Percentiles rank a stretch among this genome's conserved stretches.
phyloP scores from a whole-genome alignment of 2,329 filamentous ascomycete species.

The Colletotrichum sp. region DNA sequence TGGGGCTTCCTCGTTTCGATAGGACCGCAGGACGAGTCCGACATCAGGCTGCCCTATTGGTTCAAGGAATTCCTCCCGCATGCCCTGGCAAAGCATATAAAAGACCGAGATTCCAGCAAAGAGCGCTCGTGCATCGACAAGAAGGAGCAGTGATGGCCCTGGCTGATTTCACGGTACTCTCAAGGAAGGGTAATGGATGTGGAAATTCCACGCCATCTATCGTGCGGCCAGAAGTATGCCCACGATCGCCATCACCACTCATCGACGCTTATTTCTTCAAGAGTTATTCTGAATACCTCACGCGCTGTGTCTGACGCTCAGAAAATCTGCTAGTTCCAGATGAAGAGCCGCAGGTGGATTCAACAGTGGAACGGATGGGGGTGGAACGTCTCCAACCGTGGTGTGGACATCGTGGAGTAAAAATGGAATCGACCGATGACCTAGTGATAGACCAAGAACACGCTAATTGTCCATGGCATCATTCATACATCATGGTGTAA shows the following conservation, averaged over 20 bases:
- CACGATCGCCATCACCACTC: not conserved
- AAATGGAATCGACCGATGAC: not conserved
- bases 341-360: not conserved
- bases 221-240: not conserved
- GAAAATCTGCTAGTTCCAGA: no score
- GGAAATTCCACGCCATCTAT: not conserved
- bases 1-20: not conserved
- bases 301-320: no score
- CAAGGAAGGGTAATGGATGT: not conserved
- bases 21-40: not conserved
- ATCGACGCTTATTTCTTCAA: not conserved
- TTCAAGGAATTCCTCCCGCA: not conserved
- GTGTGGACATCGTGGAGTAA: not conserved
- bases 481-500: not conserved
- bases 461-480: not conserved
- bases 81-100: not conserved
- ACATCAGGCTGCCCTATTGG: not conserved
- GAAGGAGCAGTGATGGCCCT: not conserved
- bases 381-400: not conserved
- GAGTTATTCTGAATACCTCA: not conserved
- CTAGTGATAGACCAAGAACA: not conserved
- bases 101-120: not conserved
- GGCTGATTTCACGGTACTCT: not conserved
- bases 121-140: not conserved
- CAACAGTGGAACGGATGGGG: not conserved